Percentiles rank a stretch among this genome's conserved stretches.
Evolutionary conservation across 2,329 filamentous ascomycete genomes (phyloP).

Genomic region (Colletotrichum lentis): DNA sequence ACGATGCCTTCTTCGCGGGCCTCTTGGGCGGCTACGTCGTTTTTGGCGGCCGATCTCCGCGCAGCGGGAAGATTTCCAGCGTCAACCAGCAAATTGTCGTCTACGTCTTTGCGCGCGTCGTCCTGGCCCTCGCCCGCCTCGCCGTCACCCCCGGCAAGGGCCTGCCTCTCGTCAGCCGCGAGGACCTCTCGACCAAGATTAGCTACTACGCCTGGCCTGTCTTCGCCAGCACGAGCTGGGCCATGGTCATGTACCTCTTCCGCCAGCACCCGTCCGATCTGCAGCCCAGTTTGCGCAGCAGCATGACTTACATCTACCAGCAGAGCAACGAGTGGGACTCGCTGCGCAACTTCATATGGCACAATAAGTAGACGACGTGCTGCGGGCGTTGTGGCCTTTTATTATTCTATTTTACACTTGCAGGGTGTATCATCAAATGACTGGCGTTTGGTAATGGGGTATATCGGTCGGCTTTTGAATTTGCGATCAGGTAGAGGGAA

Average conservation of each 20-base stretch:
- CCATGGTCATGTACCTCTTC: constrained; percentile 93
- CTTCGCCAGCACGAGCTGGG: constrained; percentile 93
- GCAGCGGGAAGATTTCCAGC: constrained; percentile 74
- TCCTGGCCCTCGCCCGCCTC: constrained; percentile 83
- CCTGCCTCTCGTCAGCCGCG: constrained; percentile 59
- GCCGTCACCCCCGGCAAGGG: constrained; percentile 72
- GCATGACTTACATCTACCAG: constrained; percentile 96
- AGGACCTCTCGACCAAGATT: constrained; percentile 57
- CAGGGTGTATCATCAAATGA: constrained; percentile 20
- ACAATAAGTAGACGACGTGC: constrained; percentile 69
- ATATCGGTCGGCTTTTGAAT: not conserved
- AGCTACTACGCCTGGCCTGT: constrained; percentile 85
- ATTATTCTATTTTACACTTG: not conserved
- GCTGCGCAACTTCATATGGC: constrained; percentile 82
- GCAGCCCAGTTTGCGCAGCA: constrained; percentile 88
- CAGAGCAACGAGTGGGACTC: constrained; percentile 92
- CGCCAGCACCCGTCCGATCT: constrained; percentile 89
- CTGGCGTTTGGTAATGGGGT: constrained; percentile 19
- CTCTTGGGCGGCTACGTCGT: constrained; percentile 90
- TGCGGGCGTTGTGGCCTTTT: not conserved
- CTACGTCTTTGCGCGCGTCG: constrained; percentile 94
- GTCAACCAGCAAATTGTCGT: constrained; percentile 98
- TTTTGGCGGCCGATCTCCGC: constrained; percentile 74
- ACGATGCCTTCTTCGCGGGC: constrained; percentile 87
- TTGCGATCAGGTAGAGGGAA: not conserved